phyloP scores from a whole-genome alignment of 768 basidiomycete genomes.

The Pisolithus marmoratus region DNA sequence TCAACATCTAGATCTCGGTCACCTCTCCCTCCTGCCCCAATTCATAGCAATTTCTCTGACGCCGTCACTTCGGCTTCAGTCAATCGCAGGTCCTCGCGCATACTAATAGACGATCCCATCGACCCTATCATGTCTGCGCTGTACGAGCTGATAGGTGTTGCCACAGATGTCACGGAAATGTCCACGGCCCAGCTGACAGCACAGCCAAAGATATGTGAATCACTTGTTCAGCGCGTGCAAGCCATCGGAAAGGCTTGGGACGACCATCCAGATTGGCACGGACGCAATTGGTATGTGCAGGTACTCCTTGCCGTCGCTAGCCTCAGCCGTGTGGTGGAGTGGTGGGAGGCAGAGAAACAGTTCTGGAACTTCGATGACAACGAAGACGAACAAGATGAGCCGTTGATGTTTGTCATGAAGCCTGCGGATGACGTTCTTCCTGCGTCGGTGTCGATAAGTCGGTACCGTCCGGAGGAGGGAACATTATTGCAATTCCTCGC shows the following conservation, averaged over 20 bases:
- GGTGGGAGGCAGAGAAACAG: conserved; percentile 99
- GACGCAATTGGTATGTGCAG: conserved; percentile 97
- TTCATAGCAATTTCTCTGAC: conserved; percentile 62
- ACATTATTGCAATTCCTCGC: conserved; percentile 30
- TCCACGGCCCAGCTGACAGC: conserved; percentile 80
- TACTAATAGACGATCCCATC: conserved; percentile 77
- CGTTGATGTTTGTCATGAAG: conserved; percentile 90
- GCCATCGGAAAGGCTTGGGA: conserved; percentile 94
- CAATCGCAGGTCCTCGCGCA: conserved; percentile 75
- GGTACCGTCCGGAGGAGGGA: conserved; percentile 27
- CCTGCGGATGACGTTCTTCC: conserved; percentile 59
- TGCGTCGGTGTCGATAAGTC: conserved; percentile 35
- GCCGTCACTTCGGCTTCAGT: conserved; percentile 35
- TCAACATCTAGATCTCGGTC: conserved; percentile 95
- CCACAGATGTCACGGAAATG: conserved; percentile 91
- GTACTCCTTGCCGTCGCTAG: conserved; percentile 93
- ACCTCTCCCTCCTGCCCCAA: conserved; percentile 69
- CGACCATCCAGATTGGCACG: conserved; percentile 96
- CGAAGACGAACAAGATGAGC: conserved; percentile 86
- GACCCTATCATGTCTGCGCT: conserved; percentile 88
- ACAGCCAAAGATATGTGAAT: conserved; percentile 78
- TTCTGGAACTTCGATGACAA: conserved; percentile 99
- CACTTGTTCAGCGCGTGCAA: conserved; percentile 87
- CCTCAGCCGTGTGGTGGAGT: conserved; percentile 93
- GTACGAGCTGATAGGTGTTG: conserved; percentile 88